These are phyloP conservation scores for Russula ochroleuca DNA, from an alignment of 768 basidiomycete genomes.

Conservation along the genomic window DNA sequence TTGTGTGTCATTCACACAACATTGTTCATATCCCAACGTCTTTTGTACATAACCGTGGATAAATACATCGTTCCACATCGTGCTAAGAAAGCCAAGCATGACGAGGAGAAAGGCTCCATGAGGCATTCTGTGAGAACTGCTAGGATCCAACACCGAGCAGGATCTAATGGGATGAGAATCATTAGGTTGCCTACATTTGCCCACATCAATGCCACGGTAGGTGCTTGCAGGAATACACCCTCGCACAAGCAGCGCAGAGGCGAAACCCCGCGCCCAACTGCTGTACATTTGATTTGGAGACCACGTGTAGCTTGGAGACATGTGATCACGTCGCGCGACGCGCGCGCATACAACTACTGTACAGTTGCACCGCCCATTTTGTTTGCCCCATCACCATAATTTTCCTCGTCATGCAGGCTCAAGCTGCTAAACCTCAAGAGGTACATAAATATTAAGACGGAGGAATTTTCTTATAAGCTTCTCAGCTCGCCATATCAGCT, in stretches of 20 bases:
- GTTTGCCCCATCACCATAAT: not conserved
- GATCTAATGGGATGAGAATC: not conserved
- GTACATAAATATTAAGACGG: slow-evolving; percentile 14
- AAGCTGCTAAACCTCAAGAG: slow-evolving; percentile 33
- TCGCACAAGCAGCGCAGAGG: not conserved
- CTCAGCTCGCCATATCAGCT: slow-evolving; percentile 33
- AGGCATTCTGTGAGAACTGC: not conserved
- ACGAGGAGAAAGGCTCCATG: not conserved
- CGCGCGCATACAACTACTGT: slow-evolving; percentile 10
- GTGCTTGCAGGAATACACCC: not conserved
- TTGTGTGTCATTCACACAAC: slow-evolving; percentile 28
- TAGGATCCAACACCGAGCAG: not conserved
- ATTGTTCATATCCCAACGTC: not conserved
- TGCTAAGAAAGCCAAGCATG: not conserved
- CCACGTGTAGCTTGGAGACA: not conserved
- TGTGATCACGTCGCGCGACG: slow-evolving; percentile 20
- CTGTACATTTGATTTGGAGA: not conserved
- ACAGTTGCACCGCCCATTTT: not conserved
- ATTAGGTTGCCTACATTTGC: not conserved
- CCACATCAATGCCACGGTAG: not conserved
- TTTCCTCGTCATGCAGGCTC: slow-evolving; percentile 39
- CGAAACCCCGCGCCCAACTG: slow-evolving; percentile 4
- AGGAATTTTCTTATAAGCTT: slow-evolving; percentile 1
- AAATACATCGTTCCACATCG: slow-evolving; percentile 5
- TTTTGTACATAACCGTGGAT: slow-evolving; percentile 10